phyloP scores from a whole-genome alignment of 2,329 filamentous ascomycete genomes.

The Penicillium paneum region DNA sequence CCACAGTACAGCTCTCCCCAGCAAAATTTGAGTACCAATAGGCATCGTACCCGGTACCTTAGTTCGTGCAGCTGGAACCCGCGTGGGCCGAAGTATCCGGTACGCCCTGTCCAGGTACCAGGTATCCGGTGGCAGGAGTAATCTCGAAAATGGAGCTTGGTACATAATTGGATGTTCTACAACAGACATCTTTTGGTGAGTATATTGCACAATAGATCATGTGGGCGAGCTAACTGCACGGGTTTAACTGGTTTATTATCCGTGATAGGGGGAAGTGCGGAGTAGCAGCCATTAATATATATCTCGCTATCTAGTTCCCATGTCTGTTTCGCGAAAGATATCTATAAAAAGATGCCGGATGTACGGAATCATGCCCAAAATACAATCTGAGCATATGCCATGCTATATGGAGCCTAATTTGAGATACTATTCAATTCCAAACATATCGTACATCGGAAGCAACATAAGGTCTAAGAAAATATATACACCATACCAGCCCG shows the following conservation, averaged over 20 bases:
- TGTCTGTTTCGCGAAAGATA: neutral
- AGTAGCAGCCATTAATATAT: neutral
- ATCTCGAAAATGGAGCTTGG: neutral
- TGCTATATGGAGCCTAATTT: neutral
- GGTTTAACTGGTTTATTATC: neutral
- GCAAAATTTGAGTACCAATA: conserved; percentile 10
- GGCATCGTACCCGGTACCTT: conserved; percentile 14
- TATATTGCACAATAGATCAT: neutral
- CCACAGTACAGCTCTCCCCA: conserved; percentile 19
- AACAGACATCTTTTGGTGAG: too few relatives aligned
- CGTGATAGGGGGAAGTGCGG: neutral
- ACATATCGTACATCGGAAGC: neutral
- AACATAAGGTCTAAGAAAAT: conserved; percentile 49
- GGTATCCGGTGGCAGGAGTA: neutral
- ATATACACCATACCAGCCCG: conserved; percentile 86
- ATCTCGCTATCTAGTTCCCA: neutral
- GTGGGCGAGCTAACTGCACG: neutral
- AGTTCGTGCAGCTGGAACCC: neutral
- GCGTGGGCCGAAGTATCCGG: conserved; percentile 10
- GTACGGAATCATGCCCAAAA: neutral
- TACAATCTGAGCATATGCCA: neutral
- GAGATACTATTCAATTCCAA: neutral
- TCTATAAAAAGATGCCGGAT: neutral
- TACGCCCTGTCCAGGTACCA: neutral
- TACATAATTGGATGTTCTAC: neutral